phyloP scores from a whole-genome alignment of 176 grass and related monocot genomes.

The Lolium perenne region DNA sequence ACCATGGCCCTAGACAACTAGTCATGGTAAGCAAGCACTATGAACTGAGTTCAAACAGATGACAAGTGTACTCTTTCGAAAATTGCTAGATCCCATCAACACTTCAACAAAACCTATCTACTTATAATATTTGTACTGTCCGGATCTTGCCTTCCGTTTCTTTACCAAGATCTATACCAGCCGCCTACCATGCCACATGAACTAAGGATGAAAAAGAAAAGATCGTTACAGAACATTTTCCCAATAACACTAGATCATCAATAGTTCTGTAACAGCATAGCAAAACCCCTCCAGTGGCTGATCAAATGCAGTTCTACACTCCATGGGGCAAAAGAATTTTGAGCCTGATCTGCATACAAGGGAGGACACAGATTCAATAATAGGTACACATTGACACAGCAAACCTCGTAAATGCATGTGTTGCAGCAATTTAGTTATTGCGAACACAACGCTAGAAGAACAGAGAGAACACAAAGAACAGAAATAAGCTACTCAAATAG shows the following conservation, averaged over 20 bases:
- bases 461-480: neutral
- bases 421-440: conserved; percentile 12
- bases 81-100: conserved; percentile 40
- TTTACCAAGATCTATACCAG: conserved; percentile 50
- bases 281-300: conserved; percentile 24
- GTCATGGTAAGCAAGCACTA: conserved; percentile 34
- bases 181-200: conserved; percentile 25
- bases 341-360: conserved; percentile 42
- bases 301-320: conserved; percentile 24
- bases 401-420: neutral
- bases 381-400: neutral
- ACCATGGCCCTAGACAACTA: conserved; percentile 24
- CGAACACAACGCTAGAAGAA: neutral
- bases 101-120: conserved; percentile 42
- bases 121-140: conserved; percentile 47
- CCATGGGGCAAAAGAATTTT: conserved; percentile 45
- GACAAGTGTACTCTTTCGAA: conserved; percentile 31
- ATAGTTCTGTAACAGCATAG: conserved; percentile 34
- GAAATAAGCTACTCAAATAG: conserved; percentile 2
- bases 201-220: conserved; percentile 42
- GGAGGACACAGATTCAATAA: conserved; percentile 15
- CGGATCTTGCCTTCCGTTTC: conserved; percentile 40
- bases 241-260: conserved; percentile 39
- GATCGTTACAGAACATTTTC: conserved; percentile 46
- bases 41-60: conserved; percentile 13